Evolutionary conservation across 306 rosid genomes (phyloP).

Genomic region (Arachis stenosperma): DNA sequence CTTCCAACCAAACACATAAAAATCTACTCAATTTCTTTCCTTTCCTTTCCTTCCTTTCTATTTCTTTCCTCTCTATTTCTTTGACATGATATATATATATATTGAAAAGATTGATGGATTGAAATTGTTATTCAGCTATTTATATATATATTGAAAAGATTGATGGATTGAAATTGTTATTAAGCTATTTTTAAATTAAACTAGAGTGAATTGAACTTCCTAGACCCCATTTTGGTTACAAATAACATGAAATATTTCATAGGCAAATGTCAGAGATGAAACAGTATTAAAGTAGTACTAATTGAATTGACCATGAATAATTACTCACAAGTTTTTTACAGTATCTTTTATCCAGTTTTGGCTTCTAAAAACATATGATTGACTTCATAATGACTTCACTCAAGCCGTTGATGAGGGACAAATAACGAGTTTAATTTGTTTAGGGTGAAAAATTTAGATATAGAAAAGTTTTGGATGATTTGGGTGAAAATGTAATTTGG

Average conservation of each 20-base stretch:
- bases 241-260: neutral
- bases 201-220: neutral
- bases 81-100: too few relatives aligned
- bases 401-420: neutral
- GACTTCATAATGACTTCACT: too few relatives aligned
- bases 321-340: neutral
- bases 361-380: neutral
- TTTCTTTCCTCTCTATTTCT: too few relatives aligned
- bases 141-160: neutral
- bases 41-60: too few relatives aligned
- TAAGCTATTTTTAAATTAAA: neutral
- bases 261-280: neutral
- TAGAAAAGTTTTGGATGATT: too few relatives aligned
- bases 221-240: too few relatives aligned
- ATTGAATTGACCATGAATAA: slow-evolving; percentile 26
- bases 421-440: too few relatives aligned
- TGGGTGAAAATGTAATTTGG: too few relatives aligned
- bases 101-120: neutral
- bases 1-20: too few relatives aligned
- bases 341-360: neutral
- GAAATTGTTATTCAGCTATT: neutral
- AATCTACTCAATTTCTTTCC: too few relatives aligned
- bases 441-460: too few relatives aligned
- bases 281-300: neutral
- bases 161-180: neutral